Conservation (phyloP, 2,329 filamentous ascomycete species). For the Trichoderma cornu-damae region DNA sequence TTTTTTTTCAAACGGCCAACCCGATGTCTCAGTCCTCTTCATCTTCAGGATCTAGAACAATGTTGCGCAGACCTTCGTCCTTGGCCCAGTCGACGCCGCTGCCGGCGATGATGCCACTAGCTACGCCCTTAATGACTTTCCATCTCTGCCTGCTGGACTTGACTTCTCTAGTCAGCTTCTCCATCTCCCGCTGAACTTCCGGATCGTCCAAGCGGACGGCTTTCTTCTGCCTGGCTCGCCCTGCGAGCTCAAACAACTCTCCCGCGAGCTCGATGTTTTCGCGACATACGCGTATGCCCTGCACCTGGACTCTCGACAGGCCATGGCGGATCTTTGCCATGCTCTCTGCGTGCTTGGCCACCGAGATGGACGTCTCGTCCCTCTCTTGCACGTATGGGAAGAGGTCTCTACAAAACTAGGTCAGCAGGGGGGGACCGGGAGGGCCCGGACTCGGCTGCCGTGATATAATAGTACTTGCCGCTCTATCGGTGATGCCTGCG, state of each 20-base stretch:
- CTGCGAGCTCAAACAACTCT: constrained; percentile 58
- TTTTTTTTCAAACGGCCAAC: not conserved
- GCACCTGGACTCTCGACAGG: constrained; percentile 53
- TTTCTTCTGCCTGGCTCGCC: constrained; percentile 49
- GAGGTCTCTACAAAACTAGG: constrained; percentile 51
- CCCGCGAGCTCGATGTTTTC: constrained; percentile 60
- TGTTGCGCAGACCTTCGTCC: constrained; percentile 59
- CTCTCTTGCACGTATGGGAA: constrained; percentile 61
- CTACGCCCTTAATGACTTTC: constrained; percentile 70
- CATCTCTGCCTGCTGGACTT: constrained; percentile 60
- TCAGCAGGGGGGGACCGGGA: not conserved
- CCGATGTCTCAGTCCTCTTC: constrained; percentile 30
- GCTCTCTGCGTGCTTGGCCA: constrained; percentile 55
- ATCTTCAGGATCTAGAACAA: constrained; percentile 65
- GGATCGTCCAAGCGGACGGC: constrained; percentile 50
- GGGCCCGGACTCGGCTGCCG: too few species aligned
- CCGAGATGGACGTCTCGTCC: constrained; percentile 59
- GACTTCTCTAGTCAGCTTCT: constrained; percentile 53
- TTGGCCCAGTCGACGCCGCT: constrained; percentile 79
- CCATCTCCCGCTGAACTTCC: constrained; percentile 50
- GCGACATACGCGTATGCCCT: constrained; percentile 51
- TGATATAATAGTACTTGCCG: constrained; percentile 47
- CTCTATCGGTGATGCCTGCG: constrained; percentile 60
- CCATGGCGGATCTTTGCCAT: constrained; percentile 48
- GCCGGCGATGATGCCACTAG: constrained; percentile 72